A percentile compares a stretch with the other conserved stretches of the same genome.
Evolutionary conservation across 179 eudicot species (phyloP).

Genomic region (Spergularia azorica): DNA sequence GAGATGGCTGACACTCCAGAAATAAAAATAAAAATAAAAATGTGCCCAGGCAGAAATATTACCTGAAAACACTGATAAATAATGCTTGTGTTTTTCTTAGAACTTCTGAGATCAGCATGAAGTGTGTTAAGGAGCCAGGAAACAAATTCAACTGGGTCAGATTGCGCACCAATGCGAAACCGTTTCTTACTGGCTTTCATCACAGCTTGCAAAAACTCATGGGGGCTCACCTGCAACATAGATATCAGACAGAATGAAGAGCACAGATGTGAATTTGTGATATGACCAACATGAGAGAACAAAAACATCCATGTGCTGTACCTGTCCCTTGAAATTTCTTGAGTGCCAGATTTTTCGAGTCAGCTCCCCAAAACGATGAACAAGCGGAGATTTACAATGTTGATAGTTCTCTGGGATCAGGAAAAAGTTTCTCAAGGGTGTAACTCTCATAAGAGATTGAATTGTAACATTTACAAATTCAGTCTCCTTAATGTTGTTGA

Average conservation of each 20-base stretch:
- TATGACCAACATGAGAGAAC: background rate
- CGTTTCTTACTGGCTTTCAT: constrained; percentile 90
- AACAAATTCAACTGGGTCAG: constrained; percentile 96
- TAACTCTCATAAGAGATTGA: constrained; percentile 93
- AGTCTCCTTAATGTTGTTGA: constrained; percentile 88
- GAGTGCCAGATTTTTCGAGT: constrained; percentile 96
- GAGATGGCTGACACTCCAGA: background rate
- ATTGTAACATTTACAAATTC: constrained; percentile 96
- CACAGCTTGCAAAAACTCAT: constrained; percentile 96
- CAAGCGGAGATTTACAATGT: constrained; percentile 74
- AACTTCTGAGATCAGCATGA: constrained; percentile 67
- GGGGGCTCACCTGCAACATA: constrained; percentile 89
- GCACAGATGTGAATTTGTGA: background rate
- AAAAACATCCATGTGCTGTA: constrained; percentile 30
- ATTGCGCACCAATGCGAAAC: constrained; percentile 80
- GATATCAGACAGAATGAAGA: background rate
- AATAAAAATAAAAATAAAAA: background rate
- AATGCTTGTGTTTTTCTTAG: constrained; percentile 69
- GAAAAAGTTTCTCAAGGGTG: constrained; percentile 93
- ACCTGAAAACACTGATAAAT: constrained; percentile 96
- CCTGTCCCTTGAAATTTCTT: constrained; percentile 98
- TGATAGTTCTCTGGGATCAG: constrained; percentile 90
- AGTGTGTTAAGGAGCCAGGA: constrained; percentile 96
- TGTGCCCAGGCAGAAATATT: constrained; percentile 16
- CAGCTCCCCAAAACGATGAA: constrained; percentile 95